Percentiles rank a stretch among this genome's conserved stretches.
These are phyloP conservation scores for Hanseniaspora occidentalis DNA, from an alignment of 805 yeast species.

Conservation along the genomic window DNA sequence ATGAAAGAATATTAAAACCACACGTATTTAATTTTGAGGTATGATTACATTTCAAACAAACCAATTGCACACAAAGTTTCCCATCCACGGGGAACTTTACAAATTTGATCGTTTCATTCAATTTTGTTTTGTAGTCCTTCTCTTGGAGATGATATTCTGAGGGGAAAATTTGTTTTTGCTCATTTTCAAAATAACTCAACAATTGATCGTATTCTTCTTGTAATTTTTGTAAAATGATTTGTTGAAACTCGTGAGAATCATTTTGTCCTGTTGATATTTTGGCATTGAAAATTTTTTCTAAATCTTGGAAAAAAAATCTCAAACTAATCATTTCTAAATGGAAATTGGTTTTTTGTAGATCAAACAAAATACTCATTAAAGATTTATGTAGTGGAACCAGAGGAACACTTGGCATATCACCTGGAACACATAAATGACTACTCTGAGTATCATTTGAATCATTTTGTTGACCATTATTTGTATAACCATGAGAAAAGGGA, in stretches of 20 bases:
- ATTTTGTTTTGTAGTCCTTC: too few relatives aligned
- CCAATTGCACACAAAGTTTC: slow-evolving; percentile 47
- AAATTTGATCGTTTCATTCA: too few relatives aligned
- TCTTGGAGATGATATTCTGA: too few relatives aligned
- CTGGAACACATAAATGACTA: too few relatives aligned
- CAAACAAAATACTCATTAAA: slow-evolving; percentile 36
- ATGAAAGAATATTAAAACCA: slow-evolving; percentile 58
- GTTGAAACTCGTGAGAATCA: slow-evolving; percentile 90
- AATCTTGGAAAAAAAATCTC: slow-evolving; percentile 62
- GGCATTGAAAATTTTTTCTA: slow-evolving; percentile 63
- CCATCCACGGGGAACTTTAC: slow-evolving; percentile 73
- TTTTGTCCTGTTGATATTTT: slow-evolving; percentile 74
- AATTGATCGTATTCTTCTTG: slow-evolving; percentile 47
- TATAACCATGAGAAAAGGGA: too few relatives aligned
- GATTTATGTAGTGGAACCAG: slow-evolving; percentile 45
- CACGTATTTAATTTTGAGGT: slow-evolving; percentile 45
- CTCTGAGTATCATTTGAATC: too few relatives aligned
- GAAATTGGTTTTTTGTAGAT: slow-evolving; percentile 51
- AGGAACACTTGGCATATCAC: slow-evolving; percentile 21
- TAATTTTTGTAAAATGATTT: slow-evolving; percentile 65
- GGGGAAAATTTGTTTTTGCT: slow-evolving; percentile 3
- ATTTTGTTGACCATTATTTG: too few relatives aligned
- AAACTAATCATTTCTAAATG: slow-evolving; percentile 48
- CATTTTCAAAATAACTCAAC: slow-evolving; percentile 20
- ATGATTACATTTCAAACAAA: slow-evolving; percentile 55